phyloP scores from a whole-genome alignment of 176 grass and related monocot genomes.

The Hordeum marinum region DNA sequence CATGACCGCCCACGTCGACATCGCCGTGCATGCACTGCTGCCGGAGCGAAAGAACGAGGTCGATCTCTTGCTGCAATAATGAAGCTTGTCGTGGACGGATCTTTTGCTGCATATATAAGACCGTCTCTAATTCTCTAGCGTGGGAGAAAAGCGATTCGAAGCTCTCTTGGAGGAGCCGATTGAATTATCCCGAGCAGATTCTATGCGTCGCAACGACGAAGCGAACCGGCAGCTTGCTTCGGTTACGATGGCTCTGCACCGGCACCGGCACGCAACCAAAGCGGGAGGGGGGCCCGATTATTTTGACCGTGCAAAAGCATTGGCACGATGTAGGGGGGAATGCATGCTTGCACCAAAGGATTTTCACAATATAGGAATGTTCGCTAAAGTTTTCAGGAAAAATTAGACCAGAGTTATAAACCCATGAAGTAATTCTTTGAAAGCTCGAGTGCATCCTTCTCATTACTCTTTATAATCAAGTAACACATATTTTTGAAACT shows the following conservation, averaged over 20 bases:
- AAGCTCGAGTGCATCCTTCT: too few species aligned
- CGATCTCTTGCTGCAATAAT: not conserved
- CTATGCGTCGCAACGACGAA: not conserved
- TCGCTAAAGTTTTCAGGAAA: too few species aligned
- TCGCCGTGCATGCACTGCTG: not conserved
- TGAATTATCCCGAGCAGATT: not conserved
- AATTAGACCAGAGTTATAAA: too few species aligned
- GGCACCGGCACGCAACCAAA: not conserved
- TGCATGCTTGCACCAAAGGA: too few species aligned
- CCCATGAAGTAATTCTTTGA: too few species aligned
- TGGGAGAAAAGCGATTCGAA: not conserved
- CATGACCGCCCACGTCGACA: not conserved
- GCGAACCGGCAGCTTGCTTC: not conserved
- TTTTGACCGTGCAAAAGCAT: not conserved
- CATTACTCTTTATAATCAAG: too few species aligned
- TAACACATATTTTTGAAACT: too few species aligned
- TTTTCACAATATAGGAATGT: too few species aligned
- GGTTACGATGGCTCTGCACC: too few species aligned
- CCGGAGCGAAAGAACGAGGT: not conserved
- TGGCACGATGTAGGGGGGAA: too few species aligned
- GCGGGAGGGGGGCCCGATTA: not conserved
- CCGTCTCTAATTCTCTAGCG: not conserved
- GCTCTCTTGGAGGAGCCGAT: not conserved
- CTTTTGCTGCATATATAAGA: not conserved
- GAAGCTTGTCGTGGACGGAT: not conserved